These are phyloP conservation scores for Kingdonia uniflora DNA, from an alignment of 164 flowering plant genomes.

Conservation along the genomic window DNA sequence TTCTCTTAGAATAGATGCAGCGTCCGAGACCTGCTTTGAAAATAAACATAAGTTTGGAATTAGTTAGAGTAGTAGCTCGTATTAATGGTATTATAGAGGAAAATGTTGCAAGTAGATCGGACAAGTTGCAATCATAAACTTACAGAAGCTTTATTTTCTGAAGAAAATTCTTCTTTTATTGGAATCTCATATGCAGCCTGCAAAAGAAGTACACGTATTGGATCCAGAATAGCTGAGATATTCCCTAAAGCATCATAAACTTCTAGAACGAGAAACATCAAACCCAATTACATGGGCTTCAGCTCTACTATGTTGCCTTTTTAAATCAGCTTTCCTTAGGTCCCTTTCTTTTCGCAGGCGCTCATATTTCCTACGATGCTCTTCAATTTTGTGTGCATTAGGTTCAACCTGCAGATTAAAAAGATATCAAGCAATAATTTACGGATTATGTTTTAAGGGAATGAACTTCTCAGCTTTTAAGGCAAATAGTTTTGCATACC, in stretches of 20 bases:
- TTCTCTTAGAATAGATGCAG: conserved; percentile 31
- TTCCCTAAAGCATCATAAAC: no score
- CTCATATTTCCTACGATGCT: conserved; percentile 82
- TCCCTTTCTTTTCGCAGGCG: conserved; percentile 57
- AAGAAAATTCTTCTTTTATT: conserved; percentile 7
- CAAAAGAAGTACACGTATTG: neutral
- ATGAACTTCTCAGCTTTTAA: neutral
- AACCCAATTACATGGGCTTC: conserved; percentile 48
- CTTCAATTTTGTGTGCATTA: conserved; percentile 77
- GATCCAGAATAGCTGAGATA: neutral
- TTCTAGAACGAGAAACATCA: conserved; percentile 3
- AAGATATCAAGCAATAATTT: neutral
- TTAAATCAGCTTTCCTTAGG: conserved; percentile 41
- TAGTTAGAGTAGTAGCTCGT: neutral
- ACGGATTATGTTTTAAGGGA: neutral
- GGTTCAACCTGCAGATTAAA: conserved; percentile 66
- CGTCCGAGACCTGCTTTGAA: conserved; percentile 28
- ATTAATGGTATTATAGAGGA: neutral
- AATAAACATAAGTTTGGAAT: conserved; percentile 1
- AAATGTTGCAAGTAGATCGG: neutral
- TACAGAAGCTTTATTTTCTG: conserved; percentile 14
- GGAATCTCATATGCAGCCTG: no score
- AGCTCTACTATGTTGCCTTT: conserved; percentile 48
- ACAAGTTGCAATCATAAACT: conserved; percentile 5
- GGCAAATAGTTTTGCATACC: neutral